phyloP scores from a whole-genome alignment of 2,329 filamentous ascomycete species.

The Raffaelea deltoideospora region DNA sequence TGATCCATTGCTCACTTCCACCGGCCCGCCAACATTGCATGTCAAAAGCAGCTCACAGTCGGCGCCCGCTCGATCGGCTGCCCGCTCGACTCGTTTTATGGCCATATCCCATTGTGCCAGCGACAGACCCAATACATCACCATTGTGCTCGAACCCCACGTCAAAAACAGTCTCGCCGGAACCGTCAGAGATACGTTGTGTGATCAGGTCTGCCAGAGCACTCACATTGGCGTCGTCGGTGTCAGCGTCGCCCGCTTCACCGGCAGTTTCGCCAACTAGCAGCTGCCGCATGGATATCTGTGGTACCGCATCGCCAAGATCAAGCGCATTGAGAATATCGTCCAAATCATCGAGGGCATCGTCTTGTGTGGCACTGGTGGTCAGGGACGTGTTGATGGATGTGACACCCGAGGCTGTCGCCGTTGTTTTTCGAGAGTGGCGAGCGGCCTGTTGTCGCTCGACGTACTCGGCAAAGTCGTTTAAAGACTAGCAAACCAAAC shows the following conservation, averaged over 20 bases:
- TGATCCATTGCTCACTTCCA: constrained; percentile 51
- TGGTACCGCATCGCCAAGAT: constrained; percentile 56
- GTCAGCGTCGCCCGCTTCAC: constrained; percentile 25
- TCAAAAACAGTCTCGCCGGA: constrained; percentile 86
- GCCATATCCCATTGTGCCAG: constrained; percentile 63
- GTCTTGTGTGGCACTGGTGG: constrained; percentile 10
- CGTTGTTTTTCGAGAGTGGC: constrained; percentile 33
- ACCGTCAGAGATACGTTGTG: constrained; percentile 61
- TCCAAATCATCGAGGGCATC: constrained; percentile 63
- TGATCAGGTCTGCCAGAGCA: constrained; percentile 50
- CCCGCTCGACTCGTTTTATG: constrained; percentile 47
- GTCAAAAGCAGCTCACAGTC: constrained; percentile 75
- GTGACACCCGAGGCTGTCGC: neutral
- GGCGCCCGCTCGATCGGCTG: constrained; percentile 49
- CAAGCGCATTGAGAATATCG: constrained; percentile 80
- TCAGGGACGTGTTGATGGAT: neutral
- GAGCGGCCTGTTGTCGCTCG: constrained; percentile 74
- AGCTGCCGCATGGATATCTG: constrained; percentile 60
- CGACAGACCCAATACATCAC: constrained; percentile 66
- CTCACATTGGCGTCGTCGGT: constrained; percentile 45
- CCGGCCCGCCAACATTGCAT: constrained; percentile 69
- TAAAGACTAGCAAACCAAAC: constrained; percentile 40
- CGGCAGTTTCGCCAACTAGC: constrained; percentile 35
- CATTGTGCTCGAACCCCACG: constrained; percentile 78
- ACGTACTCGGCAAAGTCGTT: constrained; percentile 98